These are phyloP conservation scores for Ambrosiella cleistominuta DNA, from an alignment of 2,329 filamentous ascomycete species.

Conservation along the genomic window DNA sequence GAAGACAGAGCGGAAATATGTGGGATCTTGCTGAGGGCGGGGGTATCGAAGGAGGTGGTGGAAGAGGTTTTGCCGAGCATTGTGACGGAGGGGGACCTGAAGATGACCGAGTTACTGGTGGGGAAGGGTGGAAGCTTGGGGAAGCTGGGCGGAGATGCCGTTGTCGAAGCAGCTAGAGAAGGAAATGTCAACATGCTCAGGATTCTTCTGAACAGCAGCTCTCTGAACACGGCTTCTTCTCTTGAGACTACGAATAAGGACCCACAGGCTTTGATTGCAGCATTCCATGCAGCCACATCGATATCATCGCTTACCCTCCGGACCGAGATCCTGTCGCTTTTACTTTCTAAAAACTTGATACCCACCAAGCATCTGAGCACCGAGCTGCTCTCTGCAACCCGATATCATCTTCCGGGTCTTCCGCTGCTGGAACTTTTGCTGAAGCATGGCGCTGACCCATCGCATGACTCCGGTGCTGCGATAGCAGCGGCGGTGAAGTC, in stretches of 20 bases:
- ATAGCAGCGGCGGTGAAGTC: constrained; percentile 36
- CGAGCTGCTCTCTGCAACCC: constrained; percentile 34
- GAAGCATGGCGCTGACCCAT: constrained; percentile 33
- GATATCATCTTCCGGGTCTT: constrained; percentile 31
- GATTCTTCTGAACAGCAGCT: constrained; percentile 25
- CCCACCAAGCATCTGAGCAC: constrained; percentile 32
- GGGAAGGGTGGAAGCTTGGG: constrained; percentile 33
- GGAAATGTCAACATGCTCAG: constrained; percentile 32
- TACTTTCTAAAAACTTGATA: constrained; percentile 31
- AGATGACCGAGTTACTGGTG: constrained; percentile 33
- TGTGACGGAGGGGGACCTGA: constrained; percentile 34
- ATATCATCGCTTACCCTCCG: constrained; percentile 32
- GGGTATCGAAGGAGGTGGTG: constrained; percentile 27
- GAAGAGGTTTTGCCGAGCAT: constrained; percentile 34
- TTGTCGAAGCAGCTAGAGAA: constrained; percentile 35
- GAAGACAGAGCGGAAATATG: constrained; percentile 29
- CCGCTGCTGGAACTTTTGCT: constrained; percentile 34
- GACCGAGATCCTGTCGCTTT: constrained; percentile 31
- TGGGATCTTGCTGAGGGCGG: constrained; percentile 27
- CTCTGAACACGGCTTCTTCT: neutral
- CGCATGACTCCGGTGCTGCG: constrained; percentile 37
- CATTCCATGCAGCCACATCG: constrained; percentile 38
- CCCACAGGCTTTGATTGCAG: constrained; percentile 26
- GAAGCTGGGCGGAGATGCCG: constrained; percentile 33
- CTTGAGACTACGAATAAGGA: constrained; percentile 15